A percentile compares a stretch with the other conserved stretches of the same genome.
Conservation (phyloP, 208 protist genomes). For the Trypanosoma rangeli region DNA sequence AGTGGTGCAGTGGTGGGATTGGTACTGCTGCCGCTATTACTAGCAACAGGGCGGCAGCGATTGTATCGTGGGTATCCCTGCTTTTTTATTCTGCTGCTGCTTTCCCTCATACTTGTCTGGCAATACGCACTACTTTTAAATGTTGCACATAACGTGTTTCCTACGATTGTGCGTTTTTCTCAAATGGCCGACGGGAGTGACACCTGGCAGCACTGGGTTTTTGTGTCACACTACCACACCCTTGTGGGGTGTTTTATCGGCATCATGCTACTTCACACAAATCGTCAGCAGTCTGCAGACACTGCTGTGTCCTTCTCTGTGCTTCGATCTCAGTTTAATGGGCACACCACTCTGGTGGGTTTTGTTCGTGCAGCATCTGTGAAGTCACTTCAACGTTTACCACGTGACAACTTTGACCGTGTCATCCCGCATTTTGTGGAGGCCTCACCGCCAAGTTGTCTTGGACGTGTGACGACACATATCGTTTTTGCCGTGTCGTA, state of each 20-base stretch:
- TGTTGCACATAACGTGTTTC: constrained; percentile 5
- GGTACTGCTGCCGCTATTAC: constrained; percentile 9
- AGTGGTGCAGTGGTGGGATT: constrained; percentile 6
- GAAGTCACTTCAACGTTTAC: constrained; percentile 17
- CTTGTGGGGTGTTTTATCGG: constrained; percentile 11
- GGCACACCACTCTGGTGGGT: constrained; percentile 16
- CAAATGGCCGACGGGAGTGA: neutral
- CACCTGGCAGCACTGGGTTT: constrained; percentile 26
- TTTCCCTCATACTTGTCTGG: constrained; percentile 13
- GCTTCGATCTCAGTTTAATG: constrained; percentile 11
- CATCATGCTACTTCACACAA: constrained; percentile 29
- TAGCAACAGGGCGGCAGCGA: constrained; percentile 2
- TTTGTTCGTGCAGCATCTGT: constrained; percentile 12
- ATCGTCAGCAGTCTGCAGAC: constrained; percentile 17
- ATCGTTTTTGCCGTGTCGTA: constrained; percentile 28
- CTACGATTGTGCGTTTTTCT: neutral
- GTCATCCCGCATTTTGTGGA: constrained; percentile 22
- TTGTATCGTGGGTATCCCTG: constrained; percentile 3
- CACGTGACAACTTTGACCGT: constrained; percentile 14
- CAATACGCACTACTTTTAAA: constrained; percentile 18
- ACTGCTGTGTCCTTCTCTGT: constrained; percentile 9
- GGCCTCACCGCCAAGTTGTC: constrained; percentile 13
- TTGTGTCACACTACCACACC: constrained; percentile 1
- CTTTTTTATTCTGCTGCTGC: constrained; percentile 6
- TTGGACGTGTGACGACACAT: constrained; percentile 20